Percentiles rank a stretch among this genome's conserved stretches.
Conservation (phyloP, 345 rosid species). For the Physaria fendleri region DNA sequence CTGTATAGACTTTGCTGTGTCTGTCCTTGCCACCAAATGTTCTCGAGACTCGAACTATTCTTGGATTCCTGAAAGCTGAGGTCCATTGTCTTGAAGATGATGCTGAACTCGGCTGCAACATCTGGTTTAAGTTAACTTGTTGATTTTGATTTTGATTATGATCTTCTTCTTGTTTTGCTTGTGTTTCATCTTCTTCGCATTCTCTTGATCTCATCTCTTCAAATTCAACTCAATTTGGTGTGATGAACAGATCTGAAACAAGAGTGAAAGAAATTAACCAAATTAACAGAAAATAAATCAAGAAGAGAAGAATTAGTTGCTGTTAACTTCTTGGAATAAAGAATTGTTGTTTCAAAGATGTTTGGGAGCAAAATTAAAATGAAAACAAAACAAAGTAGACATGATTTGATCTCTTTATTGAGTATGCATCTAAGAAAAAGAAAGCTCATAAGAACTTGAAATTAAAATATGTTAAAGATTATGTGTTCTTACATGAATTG, state of each 20-base stretch:
- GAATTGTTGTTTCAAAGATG: background rate
- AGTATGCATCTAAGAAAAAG: background rate
- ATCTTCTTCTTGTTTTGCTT: constrained; percentile 57
- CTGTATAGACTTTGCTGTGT: constrained; percentile 88
- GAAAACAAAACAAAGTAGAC: constrained; percentile 5
- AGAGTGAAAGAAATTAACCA: background rate
- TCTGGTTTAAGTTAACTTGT: constrained; percentile 22
- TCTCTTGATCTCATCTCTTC: constrained; percentile 39
- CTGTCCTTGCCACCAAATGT: constrained; percentile 92
- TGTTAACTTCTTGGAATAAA: background rate
- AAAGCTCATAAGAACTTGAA: background rate
- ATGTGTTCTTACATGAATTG: constrained; percentile 10
- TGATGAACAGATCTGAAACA: constrained; percentile 28
- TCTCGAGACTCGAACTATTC: constrained; percentile 73
- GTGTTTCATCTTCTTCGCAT: constrained; percentile 30
- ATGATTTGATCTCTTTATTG: constrained; percentile 9
- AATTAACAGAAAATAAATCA: background rate
- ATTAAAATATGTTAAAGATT: background rate
- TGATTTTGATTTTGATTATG: too few species aligned
- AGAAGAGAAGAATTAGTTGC: background rate
- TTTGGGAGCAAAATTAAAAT: constrained; percentile 1
- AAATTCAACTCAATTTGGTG: background rate
- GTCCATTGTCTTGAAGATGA: constrained; percentile 68
- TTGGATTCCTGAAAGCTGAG: constrained; percentile 80
- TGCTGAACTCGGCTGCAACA: constrained; percentile 29